Evolutionary conservation across 768 basidiomycete genomes (phyloP), one percentile per base, ranked within the genome.

Genomic region (Psilocybe sp.): DNA sequence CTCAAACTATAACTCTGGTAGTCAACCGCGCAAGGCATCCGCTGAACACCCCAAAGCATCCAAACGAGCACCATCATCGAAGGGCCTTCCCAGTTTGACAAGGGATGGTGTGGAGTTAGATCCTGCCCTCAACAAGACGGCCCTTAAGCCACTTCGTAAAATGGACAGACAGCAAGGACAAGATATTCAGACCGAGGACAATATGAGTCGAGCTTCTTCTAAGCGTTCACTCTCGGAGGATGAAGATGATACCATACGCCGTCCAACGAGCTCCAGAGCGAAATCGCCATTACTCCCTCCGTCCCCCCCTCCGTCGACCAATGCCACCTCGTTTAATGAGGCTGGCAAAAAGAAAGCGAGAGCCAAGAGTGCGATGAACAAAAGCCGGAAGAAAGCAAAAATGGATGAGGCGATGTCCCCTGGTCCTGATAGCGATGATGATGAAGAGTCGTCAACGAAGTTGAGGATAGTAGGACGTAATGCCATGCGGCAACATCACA

Each of bases 241-340:
- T 36, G 68, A 67, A 28, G 46, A 52, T 23, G 69, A 66, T 34
- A 58, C 55, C 14, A 52, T 51, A 38, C 62, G 61, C 49, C 41
- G 54, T 55, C 43, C 34, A 35, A 41, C 48, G 37, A 48, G 56
- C 41, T 64, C 46, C 6, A 53, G 53, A 19, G 31, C 44, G 42
- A 61, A 60, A 43, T 66, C 69, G 6, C 58, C 63, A 20, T 75
- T 87, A 42, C 62, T 88, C 46, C 84, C 85, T 6, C 86, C 87
- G 14, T 87, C 88, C 14, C 87, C 87, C n/a, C 82, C 84, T 14
- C 75, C 77, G 3, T 67, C 67, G 18, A 61, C 67, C 34, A 53
- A 62, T 28, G 61, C 57, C 15, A 48, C 58, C 5, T 51, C 60
- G 18, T 56, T 55, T 18, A 53, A 54, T 41, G 58, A 53, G 45